Conservation (phyloP, 352 stramenopile species). For the Pythium rhizo-oryzae region DNA sequence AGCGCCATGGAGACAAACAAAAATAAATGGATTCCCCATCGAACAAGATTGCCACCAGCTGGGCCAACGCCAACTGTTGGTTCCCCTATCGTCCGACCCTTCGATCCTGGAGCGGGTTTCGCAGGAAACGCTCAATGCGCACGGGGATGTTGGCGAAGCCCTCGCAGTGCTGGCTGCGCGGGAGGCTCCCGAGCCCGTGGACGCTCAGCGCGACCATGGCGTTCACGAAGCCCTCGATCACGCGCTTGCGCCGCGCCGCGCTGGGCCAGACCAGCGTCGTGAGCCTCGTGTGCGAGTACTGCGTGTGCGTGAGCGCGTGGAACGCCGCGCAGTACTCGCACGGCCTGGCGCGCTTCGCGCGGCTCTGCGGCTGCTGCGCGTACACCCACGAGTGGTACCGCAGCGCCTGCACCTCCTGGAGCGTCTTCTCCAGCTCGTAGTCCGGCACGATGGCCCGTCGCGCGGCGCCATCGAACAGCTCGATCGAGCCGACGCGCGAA, state of each 20-base stretch:
- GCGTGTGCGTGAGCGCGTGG: conserved; percentile 46
- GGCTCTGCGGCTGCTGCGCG: conserved; percentile 27
- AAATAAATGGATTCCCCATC: too few species aligned
- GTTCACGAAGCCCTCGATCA: conserved; percentile 26
- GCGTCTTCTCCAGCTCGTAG: conserved; percentile 45
- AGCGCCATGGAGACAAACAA: neutral
- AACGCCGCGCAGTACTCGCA: conserved; percentile 49
- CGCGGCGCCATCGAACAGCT: neutral
- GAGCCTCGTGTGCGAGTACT: conserved; percentile 41
- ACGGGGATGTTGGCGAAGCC: conserved; percentile 28
- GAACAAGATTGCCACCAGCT: too few species aligned
- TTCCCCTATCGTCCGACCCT: too few species aligned
- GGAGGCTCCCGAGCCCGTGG: conserved; percentile 8
- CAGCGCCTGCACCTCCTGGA: conserved; percentile 42
- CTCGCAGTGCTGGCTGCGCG: conserved; percentile 11
- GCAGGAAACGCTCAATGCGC: conserved; percentile 15
- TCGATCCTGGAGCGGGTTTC: neutral
- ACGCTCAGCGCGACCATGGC: conserved; percentile 15
- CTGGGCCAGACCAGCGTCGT: conserved; percentile 24
- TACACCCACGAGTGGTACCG: conserved; percentile 41
- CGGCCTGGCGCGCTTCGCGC: neutral
- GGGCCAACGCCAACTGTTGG: too few species aligned
- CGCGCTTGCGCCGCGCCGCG: conserved; percentile 1
- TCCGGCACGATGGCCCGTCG: conserved; percentile 32
- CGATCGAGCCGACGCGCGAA: conserved; percentile 8